A percentile compares a stretch with the other conserved stretches of the same genome.
These are phyloP conservation scores for Theobroma cacao DNA, from an alignment of 345 rosid genomes.

Conservation along the genomic window DNA sequence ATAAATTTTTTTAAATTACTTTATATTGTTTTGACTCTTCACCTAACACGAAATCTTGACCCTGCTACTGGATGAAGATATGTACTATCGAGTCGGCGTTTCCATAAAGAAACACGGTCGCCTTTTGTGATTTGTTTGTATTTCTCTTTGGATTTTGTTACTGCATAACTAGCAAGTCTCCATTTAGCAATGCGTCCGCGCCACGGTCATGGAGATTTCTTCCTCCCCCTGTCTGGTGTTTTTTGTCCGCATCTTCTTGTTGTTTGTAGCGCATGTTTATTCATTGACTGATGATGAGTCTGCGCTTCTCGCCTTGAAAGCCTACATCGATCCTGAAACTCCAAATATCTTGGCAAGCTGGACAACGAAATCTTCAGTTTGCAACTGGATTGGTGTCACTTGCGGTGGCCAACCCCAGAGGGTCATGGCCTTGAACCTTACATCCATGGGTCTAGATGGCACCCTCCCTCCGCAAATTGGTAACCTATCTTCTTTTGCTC, in stretches of 20 bases:
- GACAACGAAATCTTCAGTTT: slow-evolving; percentile 14
- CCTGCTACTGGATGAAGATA: no score
- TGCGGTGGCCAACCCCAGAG: slow-evolving; percentile 8
- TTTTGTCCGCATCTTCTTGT: not conserved
- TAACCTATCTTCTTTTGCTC: slow-evolving; percentile 4
- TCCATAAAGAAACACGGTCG: no score
- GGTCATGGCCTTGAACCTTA: slow-evolving; percentile 19
- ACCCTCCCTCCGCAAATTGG: slow-evolving; percentile 24
- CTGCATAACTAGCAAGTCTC: no score
- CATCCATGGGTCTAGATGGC: slow-evolving; percentile 15
- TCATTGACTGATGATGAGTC: not conserved
- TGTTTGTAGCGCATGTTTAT: not conserved
- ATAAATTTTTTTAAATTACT: no score
- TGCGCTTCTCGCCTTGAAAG: slow-evolving; percentile 18
- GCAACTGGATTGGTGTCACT: slow-evolving; percentile 25
- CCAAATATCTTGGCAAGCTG: slow-evolving; percentile 11
- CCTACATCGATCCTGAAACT: slow-evolving; percentile 8
- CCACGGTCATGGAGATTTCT: not conserved
- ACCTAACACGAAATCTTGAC: no score
- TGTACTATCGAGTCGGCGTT: no score
- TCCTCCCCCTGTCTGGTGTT: not conserved
- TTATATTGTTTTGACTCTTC: no score
- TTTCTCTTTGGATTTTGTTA: no score
- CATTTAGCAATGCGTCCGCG: not conserved
- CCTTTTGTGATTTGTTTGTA: no score